Evolutionary conservation across 2,329 filamentous ascomycete species (phyloP).

Genomic region (Domatiomyces globalis): DNA sequence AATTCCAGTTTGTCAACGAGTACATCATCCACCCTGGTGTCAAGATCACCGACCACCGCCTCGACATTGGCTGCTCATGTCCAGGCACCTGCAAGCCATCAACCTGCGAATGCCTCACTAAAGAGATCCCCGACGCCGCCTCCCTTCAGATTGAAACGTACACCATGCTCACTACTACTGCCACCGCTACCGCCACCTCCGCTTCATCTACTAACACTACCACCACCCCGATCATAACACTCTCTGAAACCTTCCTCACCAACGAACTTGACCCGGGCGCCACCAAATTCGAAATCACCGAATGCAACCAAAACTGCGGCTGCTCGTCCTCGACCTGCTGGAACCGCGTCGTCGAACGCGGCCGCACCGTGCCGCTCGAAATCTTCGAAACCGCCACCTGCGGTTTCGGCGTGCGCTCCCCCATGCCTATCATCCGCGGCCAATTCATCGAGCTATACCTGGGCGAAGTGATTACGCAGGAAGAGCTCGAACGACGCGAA

Average conservation of each 20-base stretch:
- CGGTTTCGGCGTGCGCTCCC: slow-evolving; percentile 31
- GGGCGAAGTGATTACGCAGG: slow-evolving; percentile 30
- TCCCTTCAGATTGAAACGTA: not conserved
- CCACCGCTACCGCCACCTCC: too few relatives aligned
- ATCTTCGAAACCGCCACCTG: slow-evolving; percentile 30
- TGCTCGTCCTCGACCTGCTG: slow-evolving; percentile 24
- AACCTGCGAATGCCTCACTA: slow-evolving; percentile 10
- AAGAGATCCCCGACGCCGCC: slow-evolving; percentile 2
- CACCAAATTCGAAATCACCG: slow-evolving; percentile 22
- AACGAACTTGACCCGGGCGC: slow-evolving; percentile 3
- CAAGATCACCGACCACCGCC: slow-evolving; percentile 4
- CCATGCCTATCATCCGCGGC: slow-evolving; percentile 24
- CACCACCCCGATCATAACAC: slow-evolving; percentile 5
- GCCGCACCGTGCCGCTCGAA: slow-evolving; percentile 27
- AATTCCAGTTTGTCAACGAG: slow-evolving; percentile 16
- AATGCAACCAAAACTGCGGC: slow-evolving; percentile 28
- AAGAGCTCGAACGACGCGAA: slow-evolving; percentile 27
- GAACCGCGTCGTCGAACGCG: slow-evolving; percentile 30
- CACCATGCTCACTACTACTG: too few relatives aligned
- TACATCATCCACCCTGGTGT: slow-evolving; percentile 13
- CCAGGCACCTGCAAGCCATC: slow-evolving; percentile 3
- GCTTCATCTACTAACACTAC: not conserved
- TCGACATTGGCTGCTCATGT: slow-evolving; percentile 11
- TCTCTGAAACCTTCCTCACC: slow-evolving; percentile 12
- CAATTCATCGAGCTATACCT: slow-evolving; percentile 35